Percentiles rank a stretch among this genome's conserved stretches.
phyloP scores from a whole-genome alignment of 2,329 filamentous ascomycete genomes.

The Plenodomus tracheiphilus region DNA sequence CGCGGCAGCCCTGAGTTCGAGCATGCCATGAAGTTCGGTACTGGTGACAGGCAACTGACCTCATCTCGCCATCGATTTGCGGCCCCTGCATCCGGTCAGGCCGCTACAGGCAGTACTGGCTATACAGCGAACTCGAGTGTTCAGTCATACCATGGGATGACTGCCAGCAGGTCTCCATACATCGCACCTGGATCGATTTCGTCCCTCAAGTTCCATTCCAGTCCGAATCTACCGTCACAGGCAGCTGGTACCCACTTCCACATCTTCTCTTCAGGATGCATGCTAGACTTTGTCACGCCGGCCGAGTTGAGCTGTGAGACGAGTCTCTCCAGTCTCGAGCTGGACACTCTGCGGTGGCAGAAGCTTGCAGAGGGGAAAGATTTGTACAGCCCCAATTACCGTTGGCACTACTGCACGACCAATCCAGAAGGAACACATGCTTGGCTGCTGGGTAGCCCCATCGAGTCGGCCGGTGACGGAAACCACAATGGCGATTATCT shows the following conservation, averaged over 20 bases:
- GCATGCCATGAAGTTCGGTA: conserved; percentile 64
- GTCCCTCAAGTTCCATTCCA: conserved; percentile 85
- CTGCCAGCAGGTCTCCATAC: conserved; percentile 52
- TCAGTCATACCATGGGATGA: conserved; percentile 55
- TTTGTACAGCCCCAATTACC: conserved; percentile 86
- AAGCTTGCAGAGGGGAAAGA: conserved; percentile 93
- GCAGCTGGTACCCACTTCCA: conserved; percentile 94
- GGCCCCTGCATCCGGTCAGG: conserved; percentile 32
- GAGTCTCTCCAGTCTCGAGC: conserved; percentile 84
- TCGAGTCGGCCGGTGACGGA: conserved; percentile 68
- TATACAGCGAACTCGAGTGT: conserved; percentile 77
- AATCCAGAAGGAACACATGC: conserved; percentile 94
- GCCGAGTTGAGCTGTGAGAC: conserved; percentile 90
- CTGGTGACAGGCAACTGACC: conserved; percentile 47
- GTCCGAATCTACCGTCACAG: conserved; percentile 82
- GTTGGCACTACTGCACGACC: conserved; percentile 98
- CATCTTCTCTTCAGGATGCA: conserved; percentile 86
- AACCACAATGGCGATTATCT: conserved; percentile 84
- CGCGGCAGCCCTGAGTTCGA: conserved; percentile 88
- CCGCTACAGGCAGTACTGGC: conserved; percentile 46
- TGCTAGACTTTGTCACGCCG: conserved; percentile 93
- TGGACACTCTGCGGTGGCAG: conserved; percentile 88
- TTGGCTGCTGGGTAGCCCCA: conserved; percentile 91
- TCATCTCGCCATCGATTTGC: conserved; percentile 39
- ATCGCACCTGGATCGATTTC: conserved; percentile 81